These are phyloP conservation scores for Cercophora sp. DNA, from an alignment of 495 filamentous ascomycete species.

Conservation along the genomic window DNA sequence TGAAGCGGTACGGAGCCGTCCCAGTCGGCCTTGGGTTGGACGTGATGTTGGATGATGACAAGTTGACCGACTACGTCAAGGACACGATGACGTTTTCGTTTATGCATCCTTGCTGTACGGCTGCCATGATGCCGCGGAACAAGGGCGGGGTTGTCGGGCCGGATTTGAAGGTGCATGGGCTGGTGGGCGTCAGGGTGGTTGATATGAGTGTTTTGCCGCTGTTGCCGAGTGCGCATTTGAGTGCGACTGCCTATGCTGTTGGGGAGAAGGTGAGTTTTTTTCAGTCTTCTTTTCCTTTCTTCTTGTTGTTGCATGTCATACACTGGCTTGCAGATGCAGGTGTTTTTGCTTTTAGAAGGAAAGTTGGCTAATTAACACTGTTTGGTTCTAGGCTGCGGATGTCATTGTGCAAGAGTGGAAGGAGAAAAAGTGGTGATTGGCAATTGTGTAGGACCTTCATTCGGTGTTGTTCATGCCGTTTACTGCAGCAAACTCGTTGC, in stretches of 20 bases:
- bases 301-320: too few species aligned
- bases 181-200: conserved; percentile 31
- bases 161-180: conserved; percentile 46
- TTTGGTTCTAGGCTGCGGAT: too few species aligned
- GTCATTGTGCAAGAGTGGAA: too few species aligned
- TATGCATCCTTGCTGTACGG: conserved; percentile 10
- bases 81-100: not conserved
- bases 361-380: too few species aligned
- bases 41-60: not conserved
- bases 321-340: too few species aligned
- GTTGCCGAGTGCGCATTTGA: conserved; percentile 25
- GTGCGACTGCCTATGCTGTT: conserved; percentile 15
- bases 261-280: conserved; percentile 24
- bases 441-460: too few species aligned
- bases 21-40: not conserved
- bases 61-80: not conserved
- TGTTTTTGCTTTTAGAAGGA: too few species aligned
- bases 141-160: conserved; percentile 23
- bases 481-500: too few species aligned
- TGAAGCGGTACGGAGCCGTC: not conserved
- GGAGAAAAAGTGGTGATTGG: too few species aligned
- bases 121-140: conserved; percentile 15
- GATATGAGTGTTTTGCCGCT: conserved; percentile 62
- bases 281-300: too few species aligned
- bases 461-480: too few species aligned